Percentiles rank a stretch among this genome's conserved stretches.
Evolutionary conservation across 2,329 filamentous ascomycete genomes (phyloP).

Genomic region (Fusarium incarnatum): DNA sequence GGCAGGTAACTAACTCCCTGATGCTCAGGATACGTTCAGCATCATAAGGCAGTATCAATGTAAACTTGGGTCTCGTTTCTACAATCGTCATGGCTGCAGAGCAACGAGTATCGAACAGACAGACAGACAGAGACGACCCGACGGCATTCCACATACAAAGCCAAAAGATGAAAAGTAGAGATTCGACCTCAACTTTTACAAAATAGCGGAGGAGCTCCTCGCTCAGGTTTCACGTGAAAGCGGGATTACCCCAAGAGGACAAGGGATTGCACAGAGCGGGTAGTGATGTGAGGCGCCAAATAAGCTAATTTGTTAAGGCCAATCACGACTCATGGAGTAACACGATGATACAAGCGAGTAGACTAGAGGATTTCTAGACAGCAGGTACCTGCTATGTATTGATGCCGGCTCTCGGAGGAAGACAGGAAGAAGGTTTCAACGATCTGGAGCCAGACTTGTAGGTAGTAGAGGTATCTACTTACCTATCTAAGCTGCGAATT

Average conservation of each 20-base stretch:
- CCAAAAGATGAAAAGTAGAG: slow-evolving; percentile 33
- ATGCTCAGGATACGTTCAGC: neutral
- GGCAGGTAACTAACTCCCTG: neutral
- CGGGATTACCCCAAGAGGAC: slow-evolving; percentile 12
- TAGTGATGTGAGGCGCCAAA: slow-evolving; percentile 22
- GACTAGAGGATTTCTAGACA: slow-evolving; percentile 4
- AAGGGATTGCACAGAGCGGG: slow-evolving; percentile 7
- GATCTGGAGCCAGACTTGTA: neutral
- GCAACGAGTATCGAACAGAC: neutral
- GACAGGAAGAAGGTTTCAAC: neutral
- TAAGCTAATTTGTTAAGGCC: slow-evolving; percentile 30
- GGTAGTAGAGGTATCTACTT: too few species aligned
- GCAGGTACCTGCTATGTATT: slow-evolving; percentile 4
- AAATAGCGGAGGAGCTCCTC: slow-evolving; percentile 21
- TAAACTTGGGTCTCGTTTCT: neutral
- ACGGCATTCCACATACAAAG: neutral
- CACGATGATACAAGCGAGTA: slow-evolving; percentile 17
- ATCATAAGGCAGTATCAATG: neutral
- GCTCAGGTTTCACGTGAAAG: slow-evolving; percentile 33
- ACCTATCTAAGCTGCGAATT: neutral
- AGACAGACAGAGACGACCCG: too few species aligned
- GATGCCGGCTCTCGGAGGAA: slow-evolving; percentile 42
- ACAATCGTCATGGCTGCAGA: neutral
- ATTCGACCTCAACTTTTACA: slow-evolving; percentile 12
- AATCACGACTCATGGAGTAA: slow-evolving; percentile 14